These are phyloP conservation scores for Penicillium cosmopolitanum DNA, from an alignment of 495 filamentous ascomycete species.

Conservation along the genomic window DNA sequence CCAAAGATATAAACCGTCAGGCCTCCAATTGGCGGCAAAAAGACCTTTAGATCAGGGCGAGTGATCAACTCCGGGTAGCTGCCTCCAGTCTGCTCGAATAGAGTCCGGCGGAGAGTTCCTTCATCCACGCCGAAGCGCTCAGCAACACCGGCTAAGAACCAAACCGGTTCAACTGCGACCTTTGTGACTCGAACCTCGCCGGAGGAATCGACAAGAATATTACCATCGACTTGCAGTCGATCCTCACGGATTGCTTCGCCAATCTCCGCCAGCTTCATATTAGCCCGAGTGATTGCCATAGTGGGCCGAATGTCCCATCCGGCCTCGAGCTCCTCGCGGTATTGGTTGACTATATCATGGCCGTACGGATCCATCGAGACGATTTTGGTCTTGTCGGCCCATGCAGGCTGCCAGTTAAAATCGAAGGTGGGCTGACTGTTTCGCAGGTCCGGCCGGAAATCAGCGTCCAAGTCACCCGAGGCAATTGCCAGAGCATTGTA, in stretches of 20 bases:
- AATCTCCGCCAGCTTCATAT: conserved; percentile 96
- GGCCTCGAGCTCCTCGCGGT: conserved; percentile 47
- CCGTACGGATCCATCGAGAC: conserved; percentile 97
- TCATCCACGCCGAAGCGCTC: conserved; percentile 96
- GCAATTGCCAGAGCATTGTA: conserved; percentile 95
- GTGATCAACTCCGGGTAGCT: conserved; percentile 93
- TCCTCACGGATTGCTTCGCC: conserved; percentile 82
- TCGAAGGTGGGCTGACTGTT: conserved; percentile 90
- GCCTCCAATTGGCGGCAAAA: conserved; percentile 94
- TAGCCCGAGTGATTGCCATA: conserved; percentile 91
- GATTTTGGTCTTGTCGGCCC: conserved; percentile 91
- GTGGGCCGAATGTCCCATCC: conserved; percentile 95
- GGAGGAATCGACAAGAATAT: conserved; percentile 78
- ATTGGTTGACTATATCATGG: conserved; percentile 64
- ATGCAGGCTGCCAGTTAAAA: conserved; percentile 86
- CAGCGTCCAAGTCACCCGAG: conserved; percentile 78
- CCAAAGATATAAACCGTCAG: conserved; percentile 98
- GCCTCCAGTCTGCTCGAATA: conserved; percentile 96
- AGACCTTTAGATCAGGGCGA: conserved; percentile 89
- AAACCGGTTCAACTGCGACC: conserved; percentile 93
- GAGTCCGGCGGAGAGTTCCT: conserved; percentile 75
- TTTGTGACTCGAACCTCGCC: conserved; percentile 96
- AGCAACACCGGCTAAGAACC: conserved; percentile 95
- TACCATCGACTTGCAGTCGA: conserved; percentile 82
- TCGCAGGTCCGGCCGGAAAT: conserved; percentile 91